Evolutionary conservation across 2,329 filamentous ascomycete species (phyloP).

Genomic region (Daldinia sp.): DNA sequence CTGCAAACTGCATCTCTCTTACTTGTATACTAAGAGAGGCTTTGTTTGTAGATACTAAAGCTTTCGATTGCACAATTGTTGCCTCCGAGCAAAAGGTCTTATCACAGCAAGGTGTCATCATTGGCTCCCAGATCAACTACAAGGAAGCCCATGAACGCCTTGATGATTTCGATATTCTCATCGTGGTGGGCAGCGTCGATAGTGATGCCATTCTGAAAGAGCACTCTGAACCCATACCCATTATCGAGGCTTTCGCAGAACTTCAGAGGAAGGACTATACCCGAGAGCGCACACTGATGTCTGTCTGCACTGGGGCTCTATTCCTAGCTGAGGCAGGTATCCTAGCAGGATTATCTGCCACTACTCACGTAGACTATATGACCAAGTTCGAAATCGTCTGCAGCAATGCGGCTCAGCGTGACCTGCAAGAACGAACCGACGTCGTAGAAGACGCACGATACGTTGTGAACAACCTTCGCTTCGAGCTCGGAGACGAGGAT

Average conservation of each 20-base stretch:
- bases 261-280: conserved; percentile 82
- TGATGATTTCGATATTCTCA: conserved; percentile 81
- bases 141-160: conserved; percentile 81
- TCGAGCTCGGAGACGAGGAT: conserved; percentile 83
- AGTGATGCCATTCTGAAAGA: conserved; percentile 72
- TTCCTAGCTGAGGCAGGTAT: conserved; percentile 82
- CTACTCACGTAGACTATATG: conserved; percentile 83
- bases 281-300: conserved; percentile 84
- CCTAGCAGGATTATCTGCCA: conserved; percentile 82
- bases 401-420: conserved; percentile 76
- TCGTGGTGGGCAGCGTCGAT: conserved; percentile 78
- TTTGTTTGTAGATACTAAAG: conserved; percentile 61
- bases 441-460: conserved; percentile 85
- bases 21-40: conserved; percentile 29
- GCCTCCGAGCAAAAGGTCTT: conserved; percentile 66
- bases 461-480: conserved; percentile 91
- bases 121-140: conserved; percentile 81
- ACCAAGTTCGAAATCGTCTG: conserved; percentile 86
- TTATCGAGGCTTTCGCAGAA: conserved; percentile 82
- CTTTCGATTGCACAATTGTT: conserved; percentile 70
- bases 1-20: conserved; percentile 19
- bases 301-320: conserved; percentile 82
- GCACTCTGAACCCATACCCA: conserved; percentile 74
- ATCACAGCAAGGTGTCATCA: conserved; percentile 72
- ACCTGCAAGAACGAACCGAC: conserved; percentile 81